phyloP scores from a whole-genome alignment of 1,284 basidiomycete species.

The Neotropicomus parvogracilis region DNA sequence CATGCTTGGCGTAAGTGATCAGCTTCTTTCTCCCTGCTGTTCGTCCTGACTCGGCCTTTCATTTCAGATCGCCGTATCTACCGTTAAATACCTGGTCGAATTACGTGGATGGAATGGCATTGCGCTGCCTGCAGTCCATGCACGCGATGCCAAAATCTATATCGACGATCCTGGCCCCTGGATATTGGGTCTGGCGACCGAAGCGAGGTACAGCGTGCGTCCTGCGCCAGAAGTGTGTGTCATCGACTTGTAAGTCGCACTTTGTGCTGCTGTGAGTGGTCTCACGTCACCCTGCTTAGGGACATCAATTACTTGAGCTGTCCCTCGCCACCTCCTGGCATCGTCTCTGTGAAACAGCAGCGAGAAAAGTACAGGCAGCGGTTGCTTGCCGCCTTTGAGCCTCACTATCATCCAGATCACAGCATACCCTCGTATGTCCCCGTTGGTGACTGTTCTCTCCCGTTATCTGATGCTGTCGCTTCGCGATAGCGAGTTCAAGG shows the following conservation, averaged over 20 bases:
- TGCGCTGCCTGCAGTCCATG: slow-evolving; percentile 80
- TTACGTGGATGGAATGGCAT: slow-evolving; percentile 92
- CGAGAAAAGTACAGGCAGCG: slow-evolving; percentile 82
- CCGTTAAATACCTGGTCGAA: slow-evolving; percentile 90
- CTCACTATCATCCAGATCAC: slow-evolving; percentile 80
- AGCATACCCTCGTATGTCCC: slow-evolving; percentile 63
- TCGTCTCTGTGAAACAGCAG: slow-evolving; percentile 78
- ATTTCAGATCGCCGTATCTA: slow-evolving; percentile 74
- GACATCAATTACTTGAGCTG: slow-evolving; percentile 92
- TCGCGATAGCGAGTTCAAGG: slow-evolving; percentile 77
- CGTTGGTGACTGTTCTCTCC: neutral
- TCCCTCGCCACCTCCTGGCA: slow-evolving; percentile 71
- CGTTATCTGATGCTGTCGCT: slow-evolving; percentile 6
- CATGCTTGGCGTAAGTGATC: slow-evolving; percentile 70
- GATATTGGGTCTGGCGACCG: slow-evolving; percentile 88
- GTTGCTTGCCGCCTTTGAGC: slow-evolving; percentile 76
- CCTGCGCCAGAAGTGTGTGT: slow-evolving; percentile 82
- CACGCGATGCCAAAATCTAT: slow-evolving; percentile 86
- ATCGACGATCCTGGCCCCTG: slow-evolving; percentile 88
- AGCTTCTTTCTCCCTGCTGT: neutral
- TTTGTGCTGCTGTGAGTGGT: neutral
- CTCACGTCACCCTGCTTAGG: slow-evolving; percentile 35
- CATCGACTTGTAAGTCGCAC: slow-evolving; percentile 73
- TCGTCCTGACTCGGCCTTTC: slow-evolving; percentile 1
- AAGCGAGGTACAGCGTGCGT: slow-evolving; percentile 76